phyloP scores from a whole-genome alignment of 768 basidiomycete species.

The Mrakia blollopis region DNA sequence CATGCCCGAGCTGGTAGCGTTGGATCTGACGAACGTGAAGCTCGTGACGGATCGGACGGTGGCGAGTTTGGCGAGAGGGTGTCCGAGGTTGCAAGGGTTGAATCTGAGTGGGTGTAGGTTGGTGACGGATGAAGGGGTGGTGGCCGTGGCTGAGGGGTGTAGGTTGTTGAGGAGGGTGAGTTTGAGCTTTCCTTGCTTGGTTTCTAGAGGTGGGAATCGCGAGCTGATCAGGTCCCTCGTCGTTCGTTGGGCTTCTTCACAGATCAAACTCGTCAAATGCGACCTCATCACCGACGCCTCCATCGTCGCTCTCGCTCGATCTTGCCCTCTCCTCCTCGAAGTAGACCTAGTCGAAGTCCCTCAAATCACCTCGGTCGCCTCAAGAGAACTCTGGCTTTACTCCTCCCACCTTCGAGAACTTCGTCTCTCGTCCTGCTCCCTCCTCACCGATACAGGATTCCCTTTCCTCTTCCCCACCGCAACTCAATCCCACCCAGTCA shows the following conservation, averaged over 20 bases:
- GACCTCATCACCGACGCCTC: slow-evolving; percentile 73
- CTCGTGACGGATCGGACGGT: slow-evolving; percentile 68
- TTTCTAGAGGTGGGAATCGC: background rate
- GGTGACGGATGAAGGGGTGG: slow-evolving; percentile 70
- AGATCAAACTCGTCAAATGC: slow-evolving; percentile 67
- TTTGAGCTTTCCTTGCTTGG: background rate
- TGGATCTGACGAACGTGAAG: slow-evolving; percentile 72
- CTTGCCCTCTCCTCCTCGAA: slow-evolving; percentile 82
- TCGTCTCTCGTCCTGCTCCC: slow-evolving; percentile 69
- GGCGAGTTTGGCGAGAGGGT: slow-evolving; percentile 61
- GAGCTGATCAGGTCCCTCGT: background rate
- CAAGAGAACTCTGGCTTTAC: slow-evolving; percentile 78
- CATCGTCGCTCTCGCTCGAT: slow-evolving; percentile 67
- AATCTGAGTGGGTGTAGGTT: slow-evolving; percentile 78
- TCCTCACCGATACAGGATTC: slow-evolving; percentile 79
- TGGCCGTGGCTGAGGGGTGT: slow-evolving; percentile 68
- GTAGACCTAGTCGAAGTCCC: slow-evolving; percentile 85
- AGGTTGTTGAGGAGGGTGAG: slow-evolving; percentile 65
- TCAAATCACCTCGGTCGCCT: slow-evolving; percentile 65
- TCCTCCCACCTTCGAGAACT: slow-evolving; percentile 84
- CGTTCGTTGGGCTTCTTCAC: background rate
- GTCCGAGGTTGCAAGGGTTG: slow-evolving; percentile 79
- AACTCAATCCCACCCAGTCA: slow-evolving; percentile 39
- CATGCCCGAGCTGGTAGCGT: slow-evolving; percentile 72
- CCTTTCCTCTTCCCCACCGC: slow-evolving; percentile 56